Evolutionary conservation across 805 yeast genomes (phyloP).

Genomic region (Barnettozyma siamensis): DNA sequence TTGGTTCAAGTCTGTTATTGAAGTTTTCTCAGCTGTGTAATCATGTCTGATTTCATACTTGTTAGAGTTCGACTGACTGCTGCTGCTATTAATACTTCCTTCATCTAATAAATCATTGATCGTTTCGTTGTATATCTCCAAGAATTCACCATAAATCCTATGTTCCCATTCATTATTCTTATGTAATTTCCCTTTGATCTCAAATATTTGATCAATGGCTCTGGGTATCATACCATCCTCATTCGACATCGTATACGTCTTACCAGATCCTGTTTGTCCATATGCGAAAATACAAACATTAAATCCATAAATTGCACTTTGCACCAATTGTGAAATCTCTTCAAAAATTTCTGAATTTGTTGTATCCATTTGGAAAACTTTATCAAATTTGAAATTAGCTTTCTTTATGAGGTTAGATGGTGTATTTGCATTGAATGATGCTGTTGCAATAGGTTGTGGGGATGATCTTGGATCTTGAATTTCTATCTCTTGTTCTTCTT

Average conservation of each 20-base stretch:
- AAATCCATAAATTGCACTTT: constrained; percentile 80
- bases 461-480: constrained; percentile 12
- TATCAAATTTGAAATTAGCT: constrained; percentile 63
- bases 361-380: constrained; percentile 53
- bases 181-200: constrained; percentile 41
- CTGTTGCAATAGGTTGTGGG: background rate
- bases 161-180: constrained; percentile 56
- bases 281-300: constrained; percentile 94
- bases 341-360: constrained; percentile 65
- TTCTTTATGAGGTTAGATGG: constrained; percentile 1
- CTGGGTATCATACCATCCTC: constrained; percentile 77
- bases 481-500: constrained; percentile 23
- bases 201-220: constrained; percentile 66
- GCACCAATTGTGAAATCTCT: constrained; percentile 82
- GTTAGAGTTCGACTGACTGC: constrained; percentile 11
- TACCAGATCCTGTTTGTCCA: constrained; percentile 97
- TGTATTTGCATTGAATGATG: constrained; percentile 1
- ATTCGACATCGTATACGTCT: constrained; percentile 84
- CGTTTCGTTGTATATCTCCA: constrained; percentile 86
- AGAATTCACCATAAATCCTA: constrained; percentile 61
- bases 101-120: constrained; percentile 58
- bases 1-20: constrained; percentile 53
- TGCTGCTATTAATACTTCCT: too few relatives aligned
- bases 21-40: constrained; percentile 44
- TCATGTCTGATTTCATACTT: constrained; percentile 70